Conservation (phyloP, 345 rosid genomes). For the Isatis tinctoria region DNA sequence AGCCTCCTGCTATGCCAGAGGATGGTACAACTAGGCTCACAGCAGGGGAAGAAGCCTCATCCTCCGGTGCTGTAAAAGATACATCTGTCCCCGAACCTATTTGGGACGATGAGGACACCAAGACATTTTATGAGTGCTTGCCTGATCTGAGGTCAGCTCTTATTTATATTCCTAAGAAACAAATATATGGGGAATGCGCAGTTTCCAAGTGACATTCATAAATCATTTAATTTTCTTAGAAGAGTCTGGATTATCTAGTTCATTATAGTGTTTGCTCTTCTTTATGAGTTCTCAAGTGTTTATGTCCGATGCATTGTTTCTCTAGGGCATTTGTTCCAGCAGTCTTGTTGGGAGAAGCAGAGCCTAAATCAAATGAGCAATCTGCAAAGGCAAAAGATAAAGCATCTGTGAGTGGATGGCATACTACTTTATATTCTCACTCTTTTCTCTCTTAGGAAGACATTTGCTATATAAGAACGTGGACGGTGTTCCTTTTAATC, state of each 20-base stretch:
- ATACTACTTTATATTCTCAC: neutral
- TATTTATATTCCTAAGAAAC: constrained; percentile 8
- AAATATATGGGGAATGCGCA: constrained; percentile 6
- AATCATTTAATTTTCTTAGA: neutral
- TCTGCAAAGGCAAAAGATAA: constrained; percentile 67
- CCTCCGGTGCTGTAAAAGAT: constrained; percentile 75
- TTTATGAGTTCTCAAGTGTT: neutral
- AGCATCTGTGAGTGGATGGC: constrained; percentile 48
- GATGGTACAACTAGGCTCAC: constrained; percentile 94
- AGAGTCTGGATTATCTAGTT: constrained; percentile 17
- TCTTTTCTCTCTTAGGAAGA: constrained; percentile 3
- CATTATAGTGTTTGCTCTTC: neutral
- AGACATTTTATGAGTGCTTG: constrained; percentile 88
- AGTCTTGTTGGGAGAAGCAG: constrained; percentile 89
- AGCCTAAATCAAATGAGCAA: constrained; percentile 73
- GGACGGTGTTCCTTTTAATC: neutral
- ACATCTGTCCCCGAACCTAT: constrained; percentile 66
- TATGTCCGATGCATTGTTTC: constrained; percentile 18
- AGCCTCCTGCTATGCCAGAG: constrained; percentile 97
- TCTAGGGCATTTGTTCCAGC: constrained; percentile 99
- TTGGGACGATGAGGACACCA: constrained; percentile 99
- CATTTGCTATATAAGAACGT: constrained; percentile 1
- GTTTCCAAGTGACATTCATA: constrained; percentile 4
- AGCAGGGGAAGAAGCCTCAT: constrained; percentile 73
- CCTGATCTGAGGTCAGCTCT: constrained; percentile 91